These are phyloP conservation scores for Rhizopus stolonifer DNA, from an alignment of 371 early-diverging fungal species.

Conservation along the genomic window DNA sequence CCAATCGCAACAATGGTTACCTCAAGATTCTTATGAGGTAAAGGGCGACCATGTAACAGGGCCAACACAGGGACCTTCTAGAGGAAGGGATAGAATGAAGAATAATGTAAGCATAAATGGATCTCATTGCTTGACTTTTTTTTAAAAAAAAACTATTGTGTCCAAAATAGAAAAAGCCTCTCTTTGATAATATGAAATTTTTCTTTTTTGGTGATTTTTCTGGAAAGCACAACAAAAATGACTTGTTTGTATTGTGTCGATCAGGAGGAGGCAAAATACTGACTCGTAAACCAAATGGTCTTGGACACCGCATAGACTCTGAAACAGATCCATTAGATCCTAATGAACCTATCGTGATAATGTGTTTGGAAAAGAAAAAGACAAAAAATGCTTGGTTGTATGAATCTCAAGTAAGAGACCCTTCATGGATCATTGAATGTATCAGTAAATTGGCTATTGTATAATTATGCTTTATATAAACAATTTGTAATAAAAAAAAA, in stretches of 20 bases:
- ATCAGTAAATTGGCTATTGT: conserved; percentile 17
- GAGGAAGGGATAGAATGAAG: conserved; percentile 20
- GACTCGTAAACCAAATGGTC: conserved; percentile 20
- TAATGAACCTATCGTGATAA: conserved; percentile 15
- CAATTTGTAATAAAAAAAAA: conserved; percentile 3
- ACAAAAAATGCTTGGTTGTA: conserved; percentile 7
- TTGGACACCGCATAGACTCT: neutral
- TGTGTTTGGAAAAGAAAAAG: neutral
- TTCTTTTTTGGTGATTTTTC: conserved; percentile 33
- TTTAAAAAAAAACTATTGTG: neutral
- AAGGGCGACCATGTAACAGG: conserved; percentile 35
- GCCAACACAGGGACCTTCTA: conserved; percentile 26
- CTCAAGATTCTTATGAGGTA: conserved; percentile 34
- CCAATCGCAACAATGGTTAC: conserved; percentile 28
- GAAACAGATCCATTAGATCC: neutral
- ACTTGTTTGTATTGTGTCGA: conserved; percentile 22
- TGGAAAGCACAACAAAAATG: conserved; percentile 26
- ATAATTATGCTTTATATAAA: conserved; percentile 5
- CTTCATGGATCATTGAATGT: conserved; percentile 30
- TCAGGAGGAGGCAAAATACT: conserved; percentile 30
- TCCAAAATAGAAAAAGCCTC: neutral
- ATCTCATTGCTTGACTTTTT: neutral
- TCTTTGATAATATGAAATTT: conserved; percentile 30
- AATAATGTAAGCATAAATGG: neutral
- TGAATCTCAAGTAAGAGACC: conserved; percentile 24